These are phyloP conservation scores for Naganishia kalamii DNA, from an alignment of 768 basidiomycete species.

Conservation along the genomic window DNA sequence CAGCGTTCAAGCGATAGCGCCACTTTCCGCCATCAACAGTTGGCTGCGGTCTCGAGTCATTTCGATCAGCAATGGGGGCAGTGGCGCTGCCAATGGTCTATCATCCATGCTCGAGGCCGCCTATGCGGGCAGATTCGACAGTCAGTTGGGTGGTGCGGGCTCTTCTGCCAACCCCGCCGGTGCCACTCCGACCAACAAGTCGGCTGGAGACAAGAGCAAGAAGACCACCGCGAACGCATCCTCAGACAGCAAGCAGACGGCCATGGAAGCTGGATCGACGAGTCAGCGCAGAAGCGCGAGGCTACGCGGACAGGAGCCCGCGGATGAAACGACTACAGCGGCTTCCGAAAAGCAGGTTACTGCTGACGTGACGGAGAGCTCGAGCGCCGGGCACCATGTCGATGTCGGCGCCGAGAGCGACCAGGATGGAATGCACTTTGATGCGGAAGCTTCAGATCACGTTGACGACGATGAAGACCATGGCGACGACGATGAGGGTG, in stretches of 20 bases:
- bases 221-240: neutral
- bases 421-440: slow-evolving; percentile 74
- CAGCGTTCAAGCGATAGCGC: slow-evolving; percentile 96
- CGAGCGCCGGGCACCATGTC: neutral
- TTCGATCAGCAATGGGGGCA: slow-evolving; percentile 48
- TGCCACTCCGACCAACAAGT: slow-evolving; percentile 41
- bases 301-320: slow-evolving; percentile 59
- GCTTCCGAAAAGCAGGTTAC: neutral
- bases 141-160: no score
- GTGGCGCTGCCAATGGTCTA: slow-evolving; percentile 51
- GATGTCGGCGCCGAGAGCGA: slow-evolving; percentile 49
- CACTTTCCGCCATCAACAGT: slow-evolving; percentile 93
- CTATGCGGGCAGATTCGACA: slow-evolving; percentile 61
- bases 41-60: slow-evolving; percentile 60
- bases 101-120: slow-evolving; percentile 82
- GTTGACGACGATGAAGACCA: slow-evolving; percentile 36
- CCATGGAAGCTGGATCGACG: slow-evolving; percentile 31
- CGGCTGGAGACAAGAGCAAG: neutral
- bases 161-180: slow-evolving; percentile 41
- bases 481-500: slow-evolving; percentile 31
- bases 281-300: slow-evolving; percentile 73
- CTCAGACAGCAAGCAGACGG: neutral
- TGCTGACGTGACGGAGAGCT: neutral
- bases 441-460: slow-evolving; percentile 28
- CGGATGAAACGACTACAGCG: slow-evolving; percentile 17